phyloP scores from a whole-genome alignment of 164 flowering plant genomes.

The Nymphaea thermarum region DNA sequence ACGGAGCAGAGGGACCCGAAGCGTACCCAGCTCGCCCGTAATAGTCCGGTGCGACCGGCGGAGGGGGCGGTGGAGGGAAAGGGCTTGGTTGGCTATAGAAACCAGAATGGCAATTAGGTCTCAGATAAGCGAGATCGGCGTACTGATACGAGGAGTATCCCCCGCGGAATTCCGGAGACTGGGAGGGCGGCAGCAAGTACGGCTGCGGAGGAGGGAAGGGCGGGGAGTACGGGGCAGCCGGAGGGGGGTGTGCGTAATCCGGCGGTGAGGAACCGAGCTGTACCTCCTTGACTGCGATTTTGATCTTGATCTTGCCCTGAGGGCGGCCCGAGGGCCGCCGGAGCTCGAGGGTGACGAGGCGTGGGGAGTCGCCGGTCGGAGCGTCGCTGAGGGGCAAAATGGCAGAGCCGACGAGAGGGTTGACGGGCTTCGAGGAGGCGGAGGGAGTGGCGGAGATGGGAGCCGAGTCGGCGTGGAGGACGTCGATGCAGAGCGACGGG shows the following conservation, averaged over 20 bases:
- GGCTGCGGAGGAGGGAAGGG: constrained; percentile 8
- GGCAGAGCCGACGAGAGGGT: background rate
- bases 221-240: constrained; percentile 29
- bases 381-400: background rate
- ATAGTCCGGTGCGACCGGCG: constrained; percentile 6
- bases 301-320: constrained; percentile 69
- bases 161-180: constrained; percentile 17
- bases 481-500: constrained; percentile 28
- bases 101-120: background rate
- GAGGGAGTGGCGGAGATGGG: background rate
- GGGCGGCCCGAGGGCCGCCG: constrained; percentile 83
- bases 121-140: background rate
- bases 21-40: background rate
- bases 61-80: constrained; percentile 18
- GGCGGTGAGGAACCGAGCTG: constrained; percentile 11
- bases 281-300: constrained; percentile 32
- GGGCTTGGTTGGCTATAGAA: background rate
- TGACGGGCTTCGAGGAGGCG: background rate
- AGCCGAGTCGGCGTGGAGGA: constrained; percentile 8
- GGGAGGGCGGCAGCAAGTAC: constrained; percentile 22
- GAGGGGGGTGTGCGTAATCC: constrained; percentile 30
- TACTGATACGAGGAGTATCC: constrained; percentile 18
- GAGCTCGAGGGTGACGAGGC: constrained; percentile 34
- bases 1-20: constrained; percentile 50
- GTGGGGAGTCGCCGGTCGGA: constrained; percentile 11